Percentiles rank a stretch among this genome's conserved stretches.
These are phyloP conservation scores for Leccinum incarnatum DNA, from an alignment of 768 basidiomycete genomes.

Conservation along the genomic window DNA sequence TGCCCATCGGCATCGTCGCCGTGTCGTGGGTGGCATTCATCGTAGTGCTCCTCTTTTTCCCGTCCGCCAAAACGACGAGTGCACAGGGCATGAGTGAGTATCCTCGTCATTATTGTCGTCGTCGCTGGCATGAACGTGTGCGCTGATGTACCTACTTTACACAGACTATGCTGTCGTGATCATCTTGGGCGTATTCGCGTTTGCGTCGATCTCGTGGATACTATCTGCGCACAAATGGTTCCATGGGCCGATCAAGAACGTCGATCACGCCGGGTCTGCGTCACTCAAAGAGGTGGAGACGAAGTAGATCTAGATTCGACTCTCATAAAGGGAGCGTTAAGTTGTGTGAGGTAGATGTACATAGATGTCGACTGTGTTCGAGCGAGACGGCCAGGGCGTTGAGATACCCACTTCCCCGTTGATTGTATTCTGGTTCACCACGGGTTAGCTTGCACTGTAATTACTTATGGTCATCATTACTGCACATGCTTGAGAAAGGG, in stretches of 20 bases:
- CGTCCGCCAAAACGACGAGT: conserved; percentile 38
- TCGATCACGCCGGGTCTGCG: conserved; percentile 25
- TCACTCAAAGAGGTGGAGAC: conserved; percentile 9
- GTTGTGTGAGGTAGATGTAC: background rate
- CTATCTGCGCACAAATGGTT: conserved; percentile 72
- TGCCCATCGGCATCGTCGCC: conserved; percentile 58
- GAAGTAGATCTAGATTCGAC: conserved; percentile 10
- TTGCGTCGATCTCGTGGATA: conserved; percentile 62
- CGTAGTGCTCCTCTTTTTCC: conserved; percentile 57
- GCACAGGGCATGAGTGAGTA: conserved; percentile 56
- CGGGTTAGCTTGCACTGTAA: background rate
- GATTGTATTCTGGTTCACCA: background rate
- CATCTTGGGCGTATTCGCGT: conserved; percentile 61
- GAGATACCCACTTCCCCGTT: background rate
- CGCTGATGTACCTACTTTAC: conserved; percentile 1
- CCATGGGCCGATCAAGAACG: conserved; percentile 57
- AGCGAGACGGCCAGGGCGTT: too few species aligned
- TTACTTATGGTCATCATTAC: background rate
- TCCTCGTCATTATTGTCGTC: background rate
- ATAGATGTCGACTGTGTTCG: background rate
- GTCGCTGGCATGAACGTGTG: background rate
- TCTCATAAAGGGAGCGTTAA: background rate
- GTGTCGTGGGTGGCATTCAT: conserved; percentile 68
- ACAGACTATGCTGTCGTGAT: conserved; percentile 70
- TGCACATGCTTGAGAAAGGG: conserved; percentile 2